phyloP scores from a whole-genome alignment of 306 rosid genomes.

The Morella rubra region DNA sequence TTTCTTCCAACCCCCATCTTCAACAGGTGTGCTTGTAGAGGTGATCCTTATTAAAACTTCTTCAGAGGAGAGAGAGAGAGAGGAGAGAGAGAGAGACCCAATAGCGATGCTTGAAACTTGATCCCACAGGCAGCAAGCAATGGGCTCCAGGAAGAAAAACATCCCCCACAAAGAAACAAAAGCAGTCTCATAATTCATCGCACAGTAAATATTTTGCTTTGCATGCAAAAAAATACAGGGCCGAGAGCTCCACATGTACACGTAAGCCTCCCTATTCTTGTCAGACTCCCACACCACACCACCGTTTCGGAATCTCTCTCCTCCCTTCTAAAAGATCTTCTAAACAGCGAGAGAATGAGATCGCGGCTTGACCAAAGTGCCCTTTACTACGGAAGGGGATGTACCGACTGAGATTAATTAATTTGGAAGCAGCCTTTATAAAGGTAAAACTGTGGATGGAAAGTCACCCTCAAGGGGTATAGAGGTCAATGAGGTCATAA shows the following conservation, averaged over 20 bases:
- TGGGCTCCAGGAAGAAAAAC: constrained; percentile 74
- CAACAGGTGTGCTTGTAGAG: constrained; percentile 55
- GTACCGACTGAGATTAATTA: constrained; percentile 41
- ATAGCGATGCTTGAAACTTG: constrained; percentile 69
- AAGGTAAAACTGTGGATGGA: constrained; percentile 76
- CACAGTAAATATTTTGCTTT: constrained; percentile 50
- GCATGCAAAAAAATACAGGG: constrained; percentile 69
- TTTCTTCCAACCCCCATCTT: constrained; percentile 59
- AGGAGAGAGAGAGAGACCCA: constrained; percentile 42
- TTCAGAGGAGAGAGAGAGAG: constrained; percentile 36
- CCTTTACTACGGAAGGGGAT: constrained; percentile 35
- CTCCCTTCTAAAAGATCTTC: background rate
- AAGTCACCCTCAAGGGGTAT: constrained; percentile 83
- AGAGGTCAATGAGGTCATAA: constrained; percentile 50
- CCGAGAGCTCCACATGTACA: constrained; percentile 48
- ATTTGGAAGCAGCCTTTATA: constrained; percentile 75
- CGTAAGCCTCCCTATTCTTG: constrained; percentile 45
- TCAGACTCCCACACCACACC: constrained; percentile 19
- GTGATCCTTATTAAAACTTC: constrained; percentile 49
- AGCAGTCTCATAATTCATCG: constrained; percentile 44
- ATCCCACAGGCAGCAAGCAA: constrained; percentile 73
- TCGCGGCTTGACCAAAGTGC: constrained; percentile 44
- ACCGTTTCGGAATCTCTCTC: constrained; percentile 17
- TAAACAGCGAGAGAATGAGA: background rate
- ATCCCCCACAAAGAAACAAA: constrained; percentile 88